Percentiles rank a stretch among this genome's conserved stretches.
phyloP scores from a whole-genome alignment of 192 early-diverging fungal genomes.

The Thamnidium elegans region DNA sequence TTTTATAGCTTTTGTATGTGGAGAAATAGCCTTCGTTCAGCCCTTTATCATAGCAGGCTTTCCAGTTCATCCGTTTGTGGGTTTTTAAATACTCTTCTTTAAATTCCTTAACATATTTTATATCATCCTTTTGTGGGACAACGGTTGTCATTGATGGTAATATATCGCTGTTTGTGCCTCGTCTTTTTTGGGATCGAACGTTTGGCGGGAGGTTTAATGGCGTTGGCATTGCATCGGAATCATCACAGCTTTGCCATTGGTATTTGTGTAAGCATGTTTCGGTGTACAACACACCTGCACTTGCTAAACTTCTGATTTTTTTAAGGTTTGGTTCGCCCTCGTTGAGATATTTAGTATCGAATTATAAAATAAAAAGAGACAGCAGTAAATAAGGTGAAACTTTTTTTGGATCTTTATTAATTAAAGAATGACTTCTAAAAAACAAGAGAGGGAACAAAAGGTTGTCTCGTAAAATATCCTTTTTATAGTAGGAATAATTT shows the following conservation, averaged over 20 bases:
- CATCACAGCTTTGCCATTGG: slow-evolving; percentile 2
- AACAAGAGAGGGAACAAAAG: no score
- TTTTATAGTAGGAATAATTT: no score
- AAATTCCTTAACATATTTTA: neutral
- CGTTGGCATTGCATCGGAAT: neutral
- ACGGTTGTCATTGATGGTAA: slow-evolving; percentile 1
- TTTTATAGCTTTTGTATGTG: neutral
- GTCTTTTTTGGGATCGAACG: slow-evolving; percentile 1
- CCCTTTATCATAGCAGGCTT: slow-evolving; percentile 4
- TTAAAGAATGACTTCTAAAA: no score
- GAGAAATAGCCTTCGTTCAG: slow-evolving; percentile 1
- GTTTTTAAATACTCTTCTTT: slow-evolving; percentile 5
- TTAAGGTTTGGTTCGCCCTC: neutral
- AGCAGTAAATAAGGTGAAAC: no score
- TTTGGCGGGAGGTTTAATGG: neutral
- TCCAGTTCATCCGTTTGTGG: slow-evolving; percentile 4
- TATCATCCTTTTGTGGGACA: neutral
- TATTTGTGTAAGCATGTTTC: slow-evolving; percentile 8
- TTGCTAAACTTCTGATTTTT: slow-evolving; percentile 3
- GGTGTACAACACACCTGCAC: slow-evolving; percentile 4
- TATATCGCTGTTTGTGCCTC: neutral
- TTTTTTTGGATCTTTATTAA: no score
- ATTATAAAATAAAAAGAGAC: no score
- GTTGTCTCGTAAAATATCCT: no score
- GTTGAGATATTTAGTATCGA: no score